These are phyloP conservation scores for Viola odorata DNA, from an alignment of 345 rosid genomes.

Conservation along the genomic window DNA sequence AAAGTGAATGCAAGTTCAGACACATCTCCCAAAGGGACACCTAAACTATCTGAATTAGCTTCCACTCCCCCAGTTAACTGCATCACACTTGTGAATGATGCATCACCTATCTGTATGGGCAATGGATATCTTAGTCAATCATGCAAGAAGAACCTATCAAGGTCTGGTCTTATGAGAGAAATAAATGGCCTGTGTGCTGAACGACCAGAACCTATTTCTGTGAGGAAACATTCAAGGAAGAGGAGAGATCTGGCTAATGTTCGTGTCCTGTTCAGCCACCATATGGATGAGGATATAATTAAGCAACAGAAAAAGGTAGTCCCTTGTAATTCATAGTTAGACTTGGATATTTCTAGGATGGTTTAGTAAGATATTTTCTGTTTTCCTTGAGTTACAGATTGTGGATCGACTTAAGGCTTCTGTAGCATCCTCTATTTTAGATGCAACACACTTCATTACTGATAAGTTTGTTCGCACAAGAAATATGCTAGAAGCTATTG, in stretches of 20 bases:
- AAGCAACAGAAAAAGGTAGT: conserved; percentile 80
- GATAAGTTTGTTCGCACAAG: conserved; percentile 62
- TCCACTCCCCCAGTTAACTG: conserved; percentile 31
- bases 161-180: conserved; percentile 41
- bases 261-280: conserved; percentile 76
- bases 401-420: conserved; percentile 44
- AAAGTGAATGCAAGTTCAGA: conserved; percentile 21
- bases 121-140: conserved; percentile 56
- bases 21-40: conserved; percentile 22
- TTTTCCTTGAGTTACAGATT: conserved; percentile 40
- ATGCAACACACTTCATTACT: conserved; percentile 73
- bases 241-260: conserved; percentile 66
- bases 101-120: conserved; percentile 81
- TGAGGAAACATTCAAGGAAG: conserved; percentile 52
- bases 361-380: conserved; percentile 17
- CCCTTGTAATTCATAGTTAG: conserved; percentile 1
- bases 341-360: neutral
- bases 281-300: conserved; percentile 65
- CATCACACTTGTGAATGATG: conserved; percentile 38
- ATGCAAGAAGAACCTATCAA: conserved; percentile 50
- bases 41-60: conserved; percentile 20
- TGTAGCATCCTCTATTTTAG: conserved; percentile 40
- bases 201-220: conserved; percentile 32
- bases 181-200: conserved; percentile 37
- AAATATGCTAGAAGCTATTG: conserved; percentile 81